Evolutionary conservation across 2,329 filamentous ascomycete species (phyloP).

Genomic region (Colletotrichum liriopes): DNA sequence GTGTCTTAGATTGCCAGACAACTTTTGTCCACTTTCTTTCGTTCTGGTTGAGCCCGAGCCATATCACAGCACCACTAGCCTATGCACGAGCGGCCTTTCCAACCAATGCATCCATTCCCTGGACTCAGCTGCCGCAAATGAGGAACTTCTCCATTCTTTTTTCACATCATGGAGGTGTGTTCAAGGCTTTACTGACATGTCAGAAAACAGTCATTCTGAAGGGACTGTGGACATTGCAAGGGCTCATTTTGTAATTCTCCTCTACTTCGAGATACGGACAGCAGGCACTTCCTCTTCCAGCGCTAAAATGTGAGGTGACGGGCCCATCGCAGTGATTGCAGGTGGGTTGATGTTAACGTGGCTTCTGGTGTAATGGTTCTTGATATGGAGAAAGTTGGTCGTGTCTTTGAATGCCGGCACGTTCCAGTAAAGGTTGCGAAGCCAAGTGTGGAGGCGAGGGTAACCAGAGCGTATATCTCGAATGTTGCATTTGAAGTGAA

Average conservation of each 20-base stretch:
- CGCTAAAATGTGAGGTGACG: conserved; percentile 84
- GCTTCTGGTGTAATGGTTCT: conserved; percentile 78
- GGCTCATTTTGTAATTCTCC: background rate
- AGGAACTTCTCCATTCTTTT: too few relatives aligned
- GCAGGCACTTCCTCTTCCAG: conserved; percentile 83
- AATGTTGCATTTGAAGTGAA: conserved; percentile 91
- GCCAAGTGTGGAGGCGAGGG: conserved; percentile 84
- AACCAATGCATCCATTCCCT: too few relatives aligned
- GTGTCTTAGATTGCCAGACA: background rate
- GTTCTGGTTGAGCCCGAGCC: background rate
- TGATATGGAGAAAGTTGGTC: conserved; percentile 96
- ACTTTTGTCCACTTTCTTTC: background rate
- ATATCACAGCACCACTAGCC: background rate
- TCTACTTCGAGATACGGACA: conserved; percentile 47
- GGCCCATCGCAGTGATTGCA: conserved; percentile 87
- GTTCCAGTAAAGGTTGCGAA: conserved; percentile 89
- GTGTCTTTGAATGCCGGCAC: conserved; percentile 83
- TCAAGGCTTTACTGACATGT: background rate
- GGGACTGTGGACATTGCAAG: too few relatives aligned
- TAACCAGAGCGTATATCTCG: conserved; percentile 88
- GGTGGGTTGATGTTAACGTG: conserved; percentile 77
- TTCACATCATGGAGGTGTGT: too few relatives aligned
- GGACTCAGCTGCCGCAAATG: background rate
- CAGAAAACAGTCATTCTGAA: too few relatives aligned
- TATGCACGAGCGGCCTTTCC: background rate